Percentiles rank a stretch among this genome's conserved stretches.
These are phyloP conservation scores for Xylariaceae sp. DNA, from an alignment of 2,329 filamentous ascomycete genomes.

Conservation along the genomic window DNA sequence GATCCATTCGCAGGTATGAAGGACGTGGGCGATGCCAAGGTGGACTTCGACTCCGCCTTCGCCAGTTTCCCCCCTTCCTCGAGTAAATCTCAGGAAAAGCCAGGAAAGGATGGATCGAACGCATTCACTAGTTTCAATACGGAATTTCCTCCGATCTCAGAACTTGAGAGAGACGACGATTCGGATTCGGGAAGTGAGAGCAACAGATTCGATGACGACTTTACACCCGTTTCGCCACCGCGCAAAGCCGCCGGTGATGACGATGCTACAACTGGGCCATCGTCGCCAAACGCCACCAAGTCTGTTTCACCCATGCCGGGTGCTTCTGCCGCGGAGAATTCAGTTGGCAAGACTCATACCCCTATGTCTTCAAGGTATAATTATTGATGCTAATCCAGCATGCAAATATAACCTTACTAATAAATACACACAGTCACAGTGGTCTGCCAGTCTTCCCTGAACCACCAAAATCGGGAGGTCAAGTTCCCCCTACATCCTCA, in stretches of 20 bases:
- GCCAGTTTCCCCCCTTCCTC: constrained; percentile 61
- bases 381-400: constrained; percentile 11
- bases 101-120: constrained; percentile 39
- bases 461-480: constrained; percentile 30
- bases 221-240: constrained; percentile 59
- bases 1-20: constrained; percentile 50
- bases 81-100: constrained; percentile 43
- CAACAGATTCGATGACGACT: constrained; percentile 91
- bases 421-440: constrained; percentile 27
- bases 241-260: constrained; percentile 33
- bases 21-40: constrained; percentile 60
- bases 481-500: constrained; percentile 34
- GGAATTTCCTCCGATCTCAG: constrained; percentile 93
- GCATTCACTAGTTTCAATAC: constrained; percentile 54
- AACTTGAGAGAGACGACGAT: constrained; percentile 76
- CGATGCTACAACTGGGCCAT: constrained; percentile 25
- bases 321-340: constrained; percentile 24
- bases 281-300: constrained; percentile 29
- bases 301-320: constrained; percentile 29
- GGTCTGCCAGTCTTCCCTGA: constrained; percentile 29
- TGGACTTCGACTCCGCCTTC: constrained; percentile 82
- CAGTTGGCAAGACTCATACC: constrained; percentile 20
- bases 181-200: constrained; percentile 73
- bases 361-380: constrained; percentile 30
- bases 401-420: constrained; percentile 8